Percentiles rank a stretch among this genome's conserved stretches.
Conservation (phyloP, 371 early-diverging fungal species). For the Umbelopsis sp. region DNA sequence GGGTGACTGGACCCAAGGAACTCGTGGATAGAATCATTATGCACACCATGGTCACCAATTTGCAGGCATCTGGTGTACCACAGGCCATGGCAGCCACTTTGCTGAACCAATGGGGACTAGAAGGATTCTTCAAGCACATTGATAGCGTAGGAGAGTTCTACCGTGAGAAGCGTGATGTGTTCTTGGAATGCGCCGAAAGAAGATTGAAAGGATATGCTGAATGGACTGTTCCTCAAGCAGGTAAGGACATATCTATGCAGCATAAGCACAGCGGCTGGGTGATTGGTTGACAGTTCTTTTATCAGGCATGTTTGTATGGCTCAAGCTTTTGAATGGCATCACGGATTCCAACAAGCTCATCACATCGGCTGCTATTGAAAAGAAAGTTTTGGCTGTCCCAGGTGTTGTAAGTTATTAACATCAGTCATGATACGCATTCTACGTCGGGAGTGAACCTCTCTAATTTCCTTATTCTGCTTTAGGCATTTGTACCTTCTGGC, state of each 20-base stretch:
- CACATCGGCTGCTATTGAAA: conserved; percentile 65
- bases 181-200: conserved; percentile 58
- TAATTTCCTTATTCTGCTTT: background rate
- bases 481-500: conserved; percentile 33
- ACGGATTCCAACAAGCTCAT: conserved; percentile 68
- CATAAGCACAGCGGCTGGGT: no score
- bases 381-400: conserved; percentile 79
- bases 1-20: conserved; percentile 72
- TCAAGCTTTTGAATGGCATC: conserved; percentile 64
- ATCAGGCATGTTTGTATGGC: conserved; percentile 83
- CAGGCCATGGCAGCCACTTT: conserved; percentile 70
- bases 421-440: background rate
- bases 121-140: conserved; percentile 71
- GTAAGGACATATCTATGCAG: conserved; percentile 19
- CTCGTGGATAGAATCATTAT: conserved; percentile 73
- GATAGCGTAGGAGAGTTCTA: conserved; percentile 62
- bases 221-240: conserved; percentile 72
- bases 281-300: background rate
- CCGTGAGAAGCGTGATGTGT: conserved; percentile 62
- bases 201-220: conserved; percentile 66
- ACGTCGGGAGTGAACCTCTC: background rate
- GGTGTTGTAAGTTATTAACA: conserved; percentile 50
- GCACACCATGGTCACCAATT: conserved; percentile 70
- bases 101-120: conserved; percentile 62
- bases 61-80: conserved; percentile 77